Evolutionary conservation across 2,329 filamentous ascomycete genomes (phyloP), one percentile per base, ranked within the genome.

Genomic region (Ramularia collo-cygni): DNA sequence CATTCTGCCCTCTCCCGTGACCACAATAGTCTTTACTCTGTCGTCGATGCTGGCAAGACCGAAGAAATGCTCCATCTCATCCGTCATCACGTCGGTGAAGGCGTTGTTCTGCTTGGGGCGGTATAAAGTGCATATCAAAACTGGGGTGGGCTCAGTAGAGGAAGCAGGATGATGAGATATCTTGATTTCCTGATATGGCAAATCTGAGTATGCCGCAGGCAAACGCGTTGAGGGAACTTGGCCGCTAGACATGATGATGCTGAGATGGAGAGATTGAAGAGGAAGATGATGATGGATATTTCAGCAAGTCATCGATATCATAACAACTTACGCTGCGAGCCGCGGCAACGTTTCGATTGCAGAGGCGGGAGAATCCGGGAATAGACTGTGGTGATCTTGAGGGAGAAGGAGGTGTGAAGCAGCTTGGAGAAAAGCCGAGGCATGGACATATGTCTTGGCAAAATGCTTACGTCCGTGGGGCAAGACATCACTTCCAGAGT

Each of bases 81-180:
- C 48, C 9, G 48, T 51, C 48, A 51, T 51, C 36, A 51, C 29
- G 19, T 51, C 48, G 26, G 48, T 51, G 37, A 48, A 51, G 18
- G 46, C 45, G 42, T 51, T 51, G 38, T 44, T 51, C 29, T 42
- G 28, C 15, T 39, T 32, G 5, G 43, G 46, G 27, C 48, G 38
- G 39, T 48, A 40, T 10, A 51, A 21, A 13, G 46, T 51, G 30
- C 43, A 45, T 27, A 46, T 42, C 26, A 51, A 10, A 14, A 51
- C 41, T 18, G 48, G 46, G n/a, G 46, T 48, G 15, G 42, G 42
- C 21, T 30, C 34, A 18, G 33, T 27, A n/a, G 47, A 46, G 14
- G 38, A 35, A 14, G 46, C 35, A n/a, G 48, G 46, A 14, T 51
- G 41, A 29, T 51, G 48, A n/a, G 45, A 46, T 28, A 51, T 45